A percentile compares a stretch with the other conserved stretches of the same genome.
These are phyloP conservation scores for Stygiomarasmius scandens DNA, from an alignment of 1,284 basidiomycete species.

Conservation along the genomic window DNA sequence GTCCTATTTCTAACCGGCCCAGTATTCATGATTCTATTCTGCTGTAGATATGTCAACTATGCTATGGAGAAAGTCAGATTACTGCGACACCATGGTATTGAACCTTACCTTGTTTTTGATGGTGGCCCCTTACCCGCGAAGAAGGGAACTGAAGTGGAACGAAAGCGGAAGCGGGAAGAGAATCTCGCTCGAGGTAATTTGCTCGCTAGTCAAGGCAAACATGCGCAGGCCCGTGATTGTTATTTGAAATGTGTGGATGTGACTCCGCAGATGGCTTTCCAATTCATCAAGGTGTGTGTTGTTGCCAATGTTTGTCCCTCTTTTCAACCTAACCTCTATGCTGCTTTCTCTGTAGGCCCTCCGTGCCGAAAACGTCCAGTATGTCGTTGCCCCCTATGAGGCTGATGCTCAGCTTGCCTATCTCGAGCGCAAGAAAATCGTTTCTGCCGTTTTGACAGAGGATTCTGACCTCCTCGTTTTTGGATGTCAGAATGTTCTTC, in stretches of 20 bases:
- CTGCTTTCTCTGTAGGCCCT: constrained; percentile 61
- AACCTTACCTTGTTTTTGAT: constrained; percentile 95
- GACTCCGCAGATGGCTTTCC: constrained; percentile 96
- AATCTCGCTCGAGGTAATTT: constrained; percentile 71
- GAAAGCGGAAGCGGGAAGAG: constrained; percentile 72
- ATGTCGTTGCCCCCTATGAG: constrained; percentile 97
- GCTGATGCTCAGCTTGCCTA: constrained; percentile 97
- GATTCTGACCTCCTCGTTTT: constrained; percentile 98
- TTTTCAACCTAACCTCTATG: constrained; percentile 1
- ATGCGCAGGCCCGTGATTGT: constrained; percentile 81
- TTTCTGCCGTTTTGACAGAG: constrained; percentile 95
- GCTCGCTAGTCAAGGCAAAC: constrained; percentile 77
- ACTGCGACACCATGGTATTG: constrained; percentile 82
- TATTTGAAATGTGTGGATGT: constrained; percentile 95
- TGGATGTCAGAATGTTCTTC: constrained; percentile 85
- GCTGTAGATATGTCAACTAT: constrained; percentile 88
- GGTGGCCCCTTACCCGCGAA: constrained; percentile 96
- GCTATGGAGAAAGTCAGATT: constrained; percentile 92
- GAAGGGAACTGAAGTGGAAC: constrained; percentile 83
- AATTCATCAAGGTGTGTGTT: constrained; percentile 86
- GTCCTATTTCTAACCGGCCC: not conserved
- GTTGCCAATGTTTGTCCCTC: not conserved
- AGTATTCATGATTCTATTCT: not conserved
- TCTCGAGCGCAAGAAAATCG: constrained; percentile 81
- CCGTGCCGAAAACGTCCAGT: constrained; percentile 75